Percentiles rank a stretch among this genome's conserved stretches.
These are phyloP conservation scores for Hanseniaspora clermontiae DNA, from an alignment of 805 yeast species.

Conservation along the genomic window DNA sequence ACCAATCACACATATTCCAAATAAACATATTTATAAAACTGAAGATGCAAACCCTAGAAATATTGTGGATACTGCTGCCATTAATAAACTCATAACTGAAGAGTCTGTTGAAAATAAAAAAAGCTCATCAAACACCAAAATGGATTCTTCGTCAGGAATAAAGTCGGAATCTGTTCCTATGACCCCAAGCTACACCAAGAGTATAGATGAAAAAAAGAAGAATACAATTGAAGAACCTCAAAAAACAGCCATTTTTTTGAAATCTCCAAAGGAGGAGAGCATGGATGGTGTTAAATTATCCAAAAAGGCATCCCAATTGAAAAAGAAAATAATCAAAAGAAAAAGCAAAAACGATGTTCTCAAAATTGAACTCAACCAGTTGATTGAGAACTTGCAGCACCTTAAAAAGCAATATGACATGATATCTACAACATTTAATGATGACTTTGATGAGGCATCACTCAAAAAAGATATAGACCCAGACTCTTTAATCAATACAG, in stretches of 20 bases:
- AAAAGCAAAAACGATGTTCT: conserved; percentile 20
- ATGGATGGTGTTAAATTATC: conserved; percentile 4
- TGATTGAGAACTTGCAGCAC: conserved; percentile 21
- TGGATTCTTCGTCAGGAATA: neutral
- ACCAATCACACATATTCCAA: neutral
- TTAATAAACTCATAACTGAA: neutral
- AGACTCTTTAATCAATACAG: neutral
- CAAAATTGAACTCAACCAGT: conserved; percentile 20
- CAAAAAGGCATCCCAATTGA: conserved; percentile 16
- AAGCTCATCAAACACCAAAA: neutral
- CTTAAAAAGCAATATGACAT: conserved; percentile 18
- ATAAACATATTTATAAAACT: neutral
- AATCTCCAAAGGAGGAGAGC: conserved; percentile 7
- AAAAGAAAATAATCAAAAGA: conserved; percentile 20
- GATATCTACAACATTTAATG: conserved; percentile 3
- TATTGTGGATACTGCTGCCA: neutral
- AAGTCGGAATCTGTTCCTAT: conserved; percentile 12
- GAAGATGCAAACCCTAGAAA: neutral
- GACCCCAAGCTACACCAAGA: conserved; percentile 10
- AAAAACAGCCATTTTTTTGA: neutral
- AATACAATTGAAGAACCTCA: neutral
- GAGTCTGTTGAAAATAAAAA: neutral
- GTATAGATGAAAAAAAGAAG: neutral
- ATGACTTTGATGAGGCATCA: neutral
- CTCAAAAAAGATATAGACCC: neutral